phyloP scores from a whole-genome alignment of 345 rosid species.

The Kernera saxatilis region DNA sequence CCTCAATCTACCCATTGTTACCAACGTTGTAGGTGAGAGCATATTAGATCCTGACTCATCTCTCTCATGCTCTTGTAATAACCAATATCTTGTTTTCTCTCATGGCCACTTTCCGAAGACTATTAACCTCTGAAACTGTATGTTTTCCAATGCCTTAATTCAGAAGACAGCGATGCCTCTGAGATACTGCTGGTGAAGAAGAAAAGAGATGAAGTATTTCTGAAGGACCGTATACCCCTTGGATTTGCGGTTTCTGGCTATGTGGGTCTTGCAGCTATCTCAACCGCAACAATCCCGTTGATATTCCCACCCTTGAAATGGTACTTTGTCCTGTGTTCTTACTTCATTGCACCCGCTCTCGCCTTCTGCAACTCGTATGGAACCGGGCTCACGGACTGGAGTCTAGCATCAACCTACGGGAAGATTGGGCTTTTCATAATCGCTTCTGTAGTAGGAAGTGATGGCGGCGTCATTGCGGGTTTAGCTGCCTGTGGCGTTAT shows the following conservation, averaged over 20 bases:
- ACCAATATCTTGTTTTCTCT: not conserved
- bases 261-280: constrained; percentile 83
- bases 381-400: constrained; percentile 86
- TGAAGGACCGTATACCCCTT: constrained; percentile 71
- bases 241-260: constrained; percentile 84
- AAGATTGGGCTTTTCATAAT: constrained; percentile 87
- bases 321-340: constrained; percentile 79
- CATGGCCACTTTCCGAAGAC: not conserved
- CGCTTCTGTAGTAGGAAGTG: constrained; percentile 69
- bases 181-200: constrained; percentile 45
- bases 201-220: constrained; percentile 59
- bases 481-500: constrained; percentile 82
- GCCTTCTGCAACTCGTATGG: constrained; percentile 95
- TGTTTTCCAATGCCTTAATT: not conserved
- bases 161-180: constrained; percentile 49
- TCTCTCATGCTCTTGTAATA: not conserved
- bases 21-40: constrained; percentile 50
- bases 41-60: not conserved
- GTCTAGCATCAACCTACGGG: constrained; percentile 74
- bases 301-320: constrained; percentile 81
- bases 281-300: constrained; percentile 63
- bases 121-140: not conserved
- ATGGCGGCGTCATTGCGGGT: constrained; percentile 89
- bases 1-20: constrained; percentile 47
- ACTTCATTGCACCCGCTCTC: constrained; percentile 82